These are phyloP conservation scores for Candida loeiensis DNA, from an alignment of 805 yeast species.

Conservation along the genomic window DNA sequence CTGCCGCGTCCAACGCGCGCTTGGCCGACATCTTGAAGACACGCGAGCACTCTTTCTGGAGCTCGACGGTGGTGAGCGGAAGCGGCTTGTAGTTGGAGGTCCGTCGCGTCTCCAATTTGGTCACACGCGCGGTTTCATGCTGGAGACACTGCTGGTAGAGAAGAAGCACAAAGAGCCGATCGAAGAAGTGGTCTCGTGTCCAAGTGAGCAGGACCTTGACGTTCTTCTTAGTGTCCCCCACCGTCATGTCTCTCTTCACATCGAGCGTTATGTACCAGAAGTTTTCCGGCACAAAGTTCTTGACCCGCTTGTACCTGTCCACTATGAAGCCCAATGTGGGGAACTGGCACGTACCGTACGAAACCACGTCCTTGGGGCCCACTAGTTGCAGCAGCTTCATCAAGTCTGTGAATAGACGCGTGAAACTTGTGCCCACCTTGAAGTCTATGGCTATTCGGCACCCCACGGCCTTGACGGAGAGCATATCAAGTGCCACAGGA, in stretches of 20 bases:
- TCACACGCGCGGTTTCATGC: constrained; percentile 48
- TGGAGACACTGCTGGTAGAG: constrained; percentile 67
- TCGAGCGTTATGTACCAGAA: constrained; percentile 73
- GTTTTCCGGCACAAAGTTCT: constrained; percentile 66
- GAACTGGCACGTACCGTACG: constrained; percentile 93
- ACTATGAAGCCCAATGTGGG: constrained; percentile 97
- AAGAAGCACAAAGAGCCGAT: constrained; percentile 58
- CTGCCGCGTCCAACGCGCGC: constrained; percentile 72
- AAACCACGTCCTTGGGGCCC: constrained; percentile 43
- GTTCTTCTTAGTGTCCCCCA: constrained; percentile 23
- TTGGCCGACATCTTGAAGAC: constrained; percentile 78
- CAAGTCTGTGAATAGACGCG: constrained; percentile 67
- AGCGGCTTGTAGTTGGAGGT: constrained; percentile 78
- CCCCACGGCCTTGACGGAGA: constrained; percentile 76
- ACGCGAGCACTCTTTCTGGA: constrained; percentile 81
- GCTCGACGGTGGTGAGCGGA: constrained; percentile 90
- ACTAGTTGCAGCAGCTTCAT: constrained; percentile 35
- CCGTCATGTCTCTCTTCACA: constrained; percentile 36
- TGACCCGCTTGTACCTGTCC: constrained; percentile 77
- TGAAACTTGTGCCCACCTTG: constrained; percentile 84
- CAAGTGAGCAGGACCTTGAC: constrained; percentile 52
- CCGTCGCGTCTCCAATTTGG: constrained; percentile 52
- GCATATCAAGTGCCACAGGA: constrained; percentile 61
- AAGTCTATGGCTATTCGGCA: constrained; percentile 86
- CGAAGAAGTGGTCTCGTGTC: constrained; percentile 71